These are phyloP conservation scores for Boletus coccyginus DNA, from an alignment of 768 basidiomycete genomes.

Conservation along the genomic window DNA sequence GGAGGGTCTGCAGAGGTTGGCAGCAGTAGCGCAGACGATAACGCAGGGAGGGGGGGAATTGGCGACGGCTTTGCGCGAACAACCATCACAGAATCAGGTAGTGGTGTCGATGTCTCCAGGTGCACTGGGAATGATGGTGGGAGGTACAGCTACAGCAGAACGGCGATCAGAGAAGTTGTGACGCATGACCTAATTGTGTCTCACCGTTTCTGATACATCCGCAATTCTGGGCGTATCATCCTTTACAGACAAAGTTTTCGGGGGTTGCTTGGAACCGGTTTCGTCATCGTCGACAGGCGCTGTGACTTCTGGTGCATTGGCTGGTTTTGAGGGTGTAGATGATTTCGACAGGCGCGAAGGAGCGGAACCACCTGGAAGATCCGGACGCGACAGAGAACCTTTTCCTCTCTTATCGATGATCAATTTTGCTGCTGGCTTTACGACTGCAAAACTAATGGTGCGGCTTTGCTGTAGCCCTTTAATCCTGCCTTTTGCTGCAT, in stretches of 20 bases:
- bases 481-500: constrained; percentile 18
- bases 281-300: not conserved
- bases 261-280: not conserved
- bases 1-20: constrained; percentile 22
- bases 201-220: constrained; percentile 38
- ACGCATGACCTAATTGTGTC: constrained; percentile 13
- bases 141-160: constrained; percentile 38
- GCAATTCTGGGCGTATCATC: constrained; percentile 26
- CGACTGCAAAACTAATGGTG: constrained; percentile 43
- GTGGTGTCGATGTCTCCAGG: constrained; percentile 54
- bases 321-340: constrained; percentile 8
- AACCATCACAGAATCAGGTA: constrained; percentile 17
- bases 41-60: constrained; percentile 30
- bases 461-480: constrained; percentile 12
- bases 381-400: not conserved
- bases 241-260: constrained; percentile 1
- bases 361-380: constrained; percentile 3
- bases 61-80: constrained; percentile 43
- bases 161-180: constrained; percentile 12
- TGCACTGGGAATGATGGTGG: constrained; percentile 57
- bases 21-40: constrained; percentile 26
- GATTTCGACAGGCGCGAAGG: constrained; percentile 11
- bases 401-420: constrained; percentile 23
- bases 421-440: constrained; percentile 35
- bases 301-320: not conserved